Conservation (phyloP, 805 yeast species). For the Candida easanensis region DNA sequence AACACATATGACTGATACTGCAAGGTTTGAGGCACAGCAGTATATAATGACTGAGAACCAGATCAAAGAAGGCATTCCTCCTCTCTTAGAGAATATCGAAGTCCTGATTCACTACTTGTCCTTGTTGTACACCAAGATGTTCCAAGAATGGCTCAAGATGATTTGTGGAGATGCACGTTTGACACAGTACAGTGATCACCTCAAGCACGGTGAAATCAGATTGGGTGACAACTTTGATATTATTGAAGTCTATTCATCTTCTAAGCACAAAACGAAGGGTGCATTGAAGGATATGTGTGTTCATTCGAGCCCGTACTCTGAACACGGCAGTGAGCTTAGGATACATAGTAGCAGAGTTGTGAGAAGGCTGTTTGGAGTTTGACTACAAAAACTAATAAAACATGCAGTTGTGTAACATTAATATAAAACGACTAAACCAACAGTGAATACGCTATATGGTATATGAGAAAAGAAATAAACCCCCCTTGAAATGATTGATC, state of each 20-base stretch:
- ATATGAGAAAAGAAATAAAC: neutral
- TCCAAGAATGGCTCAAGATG: slow-evolving; percentile 30
- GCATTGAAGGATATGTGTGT: slow-evolving; percentile 29
- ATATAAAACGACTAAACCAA: neutral
- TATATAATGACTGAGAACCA: slow-evolving; percentile 25
- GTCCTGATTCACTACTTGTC: slow-evolving; percentile 19
- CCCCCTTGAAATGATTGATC: neutral
- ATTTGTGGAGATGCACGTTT: slow-evolving; percentile 30
- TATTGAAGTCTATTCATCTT: slow-evolving; percentile 30
- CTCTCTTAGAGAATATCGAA: slow-evolving; percentile 18
- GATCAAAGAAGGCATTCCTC: slow-evolving; percentile 32
- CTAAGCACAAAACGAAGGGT: slow-evolving; percentile 30
- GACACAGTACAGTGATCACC: slow-evolving; percentile 24
- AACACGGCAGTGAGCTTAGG: neutral
- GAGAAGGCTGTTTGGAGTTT: slow-evolving; percentile 24
- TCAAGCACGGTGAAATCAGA: slow-evolving; percentile 16
- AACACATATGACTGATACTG: slow-evolving; percentile 2
- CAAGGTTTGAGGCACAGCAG: slow-evolving; percentile 18
- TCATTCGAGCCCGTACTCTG: slow-evolving; percentile 2
- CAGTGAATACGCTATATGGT: neutral
- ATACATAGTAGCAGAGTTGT: slow-evolving; percentile 22
- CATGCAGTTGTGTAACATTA: neutral
- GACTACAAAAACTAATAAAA: neutral
- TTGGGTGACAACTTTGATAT: slow-evolving; percentile 36
- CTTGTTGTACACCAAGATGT: slow-evolving; percentile 23